Percentiles rank a stretch among this genome's conserved stretches.
These are phyloP conservation scores for Melaleuca alternifolia DNA, from an alignment of 345 rosid genomes.

Conservation along the genomic window DNA sequence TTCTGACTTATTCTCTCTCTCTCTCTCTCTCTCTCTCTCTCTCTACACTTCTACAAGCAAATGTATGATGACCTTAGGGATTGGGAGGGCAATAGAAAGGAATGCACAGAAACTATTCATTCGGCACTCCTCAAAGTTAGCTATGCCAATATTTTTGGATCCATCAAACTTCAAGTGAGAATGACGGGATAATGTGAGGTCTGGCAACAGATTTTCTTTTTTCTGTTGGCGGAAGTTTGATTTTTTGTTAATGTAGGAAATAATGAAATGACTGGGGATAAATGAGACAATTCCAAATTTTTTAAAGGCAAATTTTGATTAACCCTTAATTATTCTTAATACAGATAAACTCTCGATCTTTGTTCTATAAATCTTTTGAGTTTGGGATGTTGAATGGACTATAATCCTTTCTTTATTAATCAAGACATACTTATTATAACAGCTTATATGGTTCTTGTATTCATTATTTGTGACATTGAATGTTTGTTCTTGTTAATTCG, in stretches of 20 bases:
- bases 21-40: too few species aligned
- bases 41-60: neutral
- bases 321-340: neutral
- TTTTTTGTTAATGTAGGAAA: neutral
- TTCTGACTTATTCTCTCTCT: too few species aligned
- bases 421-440: neutral
- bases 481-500: constrained; percentile 1
- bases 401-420: neutral
- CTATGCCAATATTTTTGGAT: neutral
- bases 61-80: neutral
- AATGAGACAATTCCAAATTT: neutral
- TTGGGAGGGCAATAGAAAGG: neutral
- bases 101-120: neutral
- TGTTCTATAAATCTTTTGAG: neutral
- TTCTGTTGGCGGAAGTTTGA: neutral
- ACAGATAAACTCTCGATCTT: neutral
- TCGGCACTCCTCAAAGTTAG: neutral
- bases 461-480: neutral
- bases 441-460: neutral
- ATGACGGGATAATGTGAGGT: neutral
- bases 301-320: neutral
- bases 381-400: neutral
- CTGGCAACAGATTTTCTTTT: neutral
- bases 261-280: neutral
- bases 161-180: neutral